Evolutionary conservation across 2,329 filamentous ascomycete genomes (phyloP).

Genomic region (Hypoxylon sp.): DNA sequence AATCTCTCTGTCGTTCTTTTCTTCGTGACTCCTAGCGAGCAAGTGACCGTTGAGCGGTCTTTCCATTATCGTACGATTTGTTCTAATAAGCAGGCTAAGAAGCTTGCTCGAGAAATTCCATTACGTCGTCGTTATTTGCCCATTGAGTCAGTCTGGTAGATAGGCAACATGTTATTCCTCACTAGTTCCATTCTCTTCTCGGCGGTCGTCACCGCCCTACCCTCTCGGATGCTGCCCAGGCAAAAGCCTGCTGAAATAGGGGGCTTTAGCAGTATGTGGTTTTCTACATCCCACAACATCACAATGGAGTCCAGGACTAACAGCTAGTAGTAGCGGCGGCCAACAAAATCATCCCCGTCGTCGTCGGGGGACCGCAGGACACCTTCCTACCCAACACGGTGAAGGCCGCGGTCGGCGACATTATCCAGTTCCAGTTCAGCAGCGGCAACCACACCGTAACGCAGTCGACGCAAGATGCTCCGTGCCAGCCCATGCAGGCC

Average conservation of each 20-base stretch:
- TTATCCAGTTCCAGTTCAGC: conserved; percentile 54
- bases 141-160: not conserved
- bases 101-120: conserved; percentile 3
- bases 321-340: conserved; percentile 18
- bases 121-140: conserved; percentile 12
- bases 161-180: conserved; percentile 21
- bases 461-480: conserved; percentile 46
- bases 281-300: not conserved
- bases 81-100: conserved; percentile 19
- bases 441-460: conserved; percentile 55
- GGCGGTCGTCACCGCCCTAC: conserved; percentile 14
- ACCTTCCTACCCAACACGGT: conserved; percentile 50
- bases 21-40: conserved; percentile 19
- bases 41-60: conserved; percentile 32
- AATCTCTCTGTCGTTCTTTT: conserved; percentile 13
- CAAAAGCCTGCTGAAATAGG: conserved; percentile 8
- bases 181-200: conserved; percentile 16
- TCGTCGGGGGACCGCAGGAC: conserved; percentile 50
- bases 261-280: conserved; percentile 19
- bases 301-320: not conserved
- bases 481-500: conserved; percentile 51
- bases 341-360: conserved; percentile 46
- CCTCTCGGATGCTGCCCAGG: conserved; percentile 17
- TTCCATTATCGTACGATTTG: conserved; percentile 20
- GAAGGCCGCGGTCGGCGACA: conserved; percentile 47